Percentiles rank a stretch among this genome's conserved stretches.
Conservation (phyloP, 805 yeast genomes). For the Kregervanrija fluxuum region DNA sequence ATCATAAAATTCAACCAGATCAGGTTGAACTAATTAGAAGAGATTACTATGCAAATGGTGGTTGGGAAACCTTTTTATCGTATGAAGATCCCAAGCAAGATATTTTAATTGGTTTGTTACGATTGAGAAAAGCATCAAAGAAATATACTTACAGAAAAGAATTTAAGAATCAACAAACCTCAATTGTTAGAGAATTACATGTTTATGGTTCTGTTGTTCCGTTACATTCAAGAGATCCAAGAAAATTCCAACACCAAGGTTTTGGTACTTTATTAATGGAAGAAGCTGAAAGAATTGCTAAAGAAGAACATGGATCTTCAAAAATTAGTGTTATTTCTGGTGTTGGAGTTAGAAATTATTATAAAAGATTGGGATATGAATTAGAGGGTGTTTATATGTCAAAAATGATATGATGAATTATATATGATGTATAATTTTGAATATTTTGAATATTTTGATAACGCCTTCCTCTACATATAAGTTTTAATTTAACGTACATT, state of each 20-base stretch:
- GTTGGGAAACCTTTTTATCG: conserved; percentile 95
- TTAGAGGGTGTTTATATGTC: conserved; percentile 98
- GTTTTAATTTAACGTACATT: background rate
- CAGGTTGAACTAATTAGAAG: conserved; percentile 93
- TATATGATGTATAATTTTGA: background rate
- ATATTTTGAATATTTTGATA: too few relatives aligned
- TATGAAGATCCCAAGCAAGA: conserved; percentile 98
- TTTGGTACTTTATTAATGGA: conserved; percentile 97
- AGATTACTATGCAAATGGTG: conserved; percentile 95
- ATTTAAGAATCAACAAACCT: conserved; percentile 73
- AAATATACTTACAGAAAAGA: conserved; percentile 89
- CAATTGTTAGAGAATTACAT: conserved; percentile 93
- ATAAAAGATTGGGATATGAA: conserved; percentile 83
- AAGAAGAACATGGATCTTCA: conserved; percentile 87
- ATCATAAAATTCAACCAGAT: conserved; percentile 92
- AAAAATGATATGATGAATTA: conserved; percentile 30
- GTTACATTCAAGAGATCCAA: conserved; percentile 89
- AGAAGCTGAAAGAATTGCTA: conserved; percentile 94
- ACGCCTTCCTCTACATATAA: conserved; percentile 1
- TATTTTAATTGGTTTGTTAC: conserved; percentile 81
- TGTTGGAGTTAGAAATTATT: conserved; percentile 95
- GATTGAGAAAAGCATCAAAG: conserved; percentile 83
- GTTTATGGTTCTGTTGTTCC: conserved; percentile 98
- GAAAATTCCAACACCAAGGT: conserved; percentile 98
- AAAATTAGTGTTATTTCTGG: conserved; percentile 95